Conservation (phyloP, 2,329 filamentous ascomycete genomes). For the Colletotrichum sp. region DNA sequence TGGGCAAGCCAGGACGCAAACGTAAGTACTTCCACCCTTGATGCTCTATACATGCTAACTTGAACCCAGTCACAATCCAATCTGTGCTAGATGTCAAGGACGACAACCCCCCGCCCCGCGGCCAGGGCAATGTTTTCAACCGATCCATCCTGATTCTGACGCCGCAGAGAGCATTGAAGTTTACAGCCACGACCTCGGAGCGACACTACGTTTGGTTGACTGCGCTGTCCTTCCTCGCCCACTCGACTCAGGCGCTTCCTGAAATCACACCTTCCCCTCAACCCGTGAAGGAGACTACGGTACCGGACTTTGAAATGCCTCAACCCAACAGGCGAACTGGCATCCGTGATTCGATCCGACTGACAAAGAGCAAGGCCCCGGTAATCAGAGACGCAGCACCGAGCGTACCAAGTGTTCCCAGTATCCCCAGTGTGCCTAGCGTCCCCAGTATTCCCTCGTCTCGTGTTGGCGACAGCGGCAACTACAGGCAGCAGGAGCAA, state of each 20-base stretch:
- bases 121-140: constrained; percentile 72
- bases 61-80: constrained; percentile 79
- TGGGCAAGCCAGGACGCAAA: constrained; percentile 95
- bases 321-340: constrained; percentile 55
- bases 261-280: constrained; percentile 67
- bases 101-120: constrained; percentile 83
- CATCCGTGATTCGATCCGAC: constrained; percentile 87
- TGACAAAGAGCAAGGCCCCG: constrained; percentile 74
- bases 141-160: constrained; percentile 95
- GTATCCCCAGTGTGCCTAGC: constrained; percentile 56
- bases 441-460: constrained; percentile 41
- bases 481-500: constrained; percentile 43
- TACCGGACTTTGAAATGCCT: constrained; percentile 57
- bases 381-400: constrained; percentile 46
- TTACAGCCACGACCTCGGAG: constrained; percentile 82
- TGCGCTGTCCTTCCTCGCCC: constrained; percentile 90
- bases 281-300: constrained; percentile 48
- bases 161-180: constrained; percentile 91
- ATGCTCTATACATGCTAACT: constrained; percentile 32
- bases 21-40: constrained; percentile 62
- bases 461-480: constrained; percentile 38
- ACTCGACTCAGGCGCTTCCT: constrained; percentile 81
- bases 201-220: constrained; percentile 96
- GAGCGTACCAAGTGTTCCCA: constrained; percentile 58
- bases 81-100: constrained; percentile 98